Conservation (phyloP, 805 yeast genomes). For the Sugiyamaella marilandica region DNA sequence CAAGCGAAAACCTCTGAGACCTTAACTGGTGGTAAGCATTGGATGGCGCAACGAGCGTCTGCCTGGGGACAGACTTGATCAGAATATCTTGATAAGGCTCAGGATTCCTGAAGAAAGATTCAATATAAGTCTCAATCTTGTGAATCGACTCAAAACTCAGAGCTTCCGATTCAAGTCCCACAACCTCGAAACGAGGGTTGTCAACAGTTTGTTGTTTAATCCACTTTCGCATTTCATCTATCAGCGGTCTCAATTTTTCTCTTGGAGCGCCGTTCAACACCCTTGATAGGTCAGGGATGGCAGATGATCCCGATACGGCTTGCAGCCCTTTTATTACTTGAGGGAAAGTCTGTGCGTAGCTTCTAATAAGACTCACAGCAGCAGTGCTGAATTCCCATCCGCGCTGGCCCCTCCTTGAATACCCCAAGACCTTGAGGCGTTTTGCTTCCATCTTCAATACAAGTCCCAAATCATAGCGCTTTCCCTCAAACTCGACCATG, state of each 20-base stretch:
- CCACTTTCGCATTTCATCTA: conserved; percentile 42
- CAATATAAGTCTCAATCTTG: conserved; percentile 60
- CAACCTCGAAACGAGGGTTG: conserved; percentile 45
- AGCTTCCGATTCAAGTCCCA: conserved; percentile 72
- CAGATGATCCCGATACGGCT: conserved; percentile 8
- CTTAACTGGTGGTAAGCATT: conserved; percentile 67
- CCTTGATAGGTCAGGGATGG: conserved; percentile 23
- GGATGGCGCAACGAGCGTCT: conserved; percentile 73
- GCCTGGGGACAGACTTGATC: conserved; percentile 76
- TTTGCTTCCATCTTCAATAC: conserved; percentile 77
- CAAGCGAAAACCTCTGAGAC: conserved; percentile 72
- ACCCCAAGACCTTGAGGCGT: conserved; percentile 83
- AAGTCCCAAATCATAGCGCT: conserved; percentile 67
- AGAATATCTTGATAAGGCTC: conserved; percentile 47
- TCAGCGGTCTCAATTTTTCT: conserved; percentile 26
- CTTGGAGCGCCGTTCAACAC: conserved; percentile 25
- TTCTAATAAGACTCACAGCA: conserved; percentile 61
- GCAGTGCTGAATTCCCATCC: conserved; percentile 82
- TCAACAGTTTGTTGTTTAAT: conserved; percentile 41
- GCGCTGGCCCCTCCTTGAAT: conserved; percentile 56
- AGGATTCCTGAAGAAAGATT: conserved; percentile 38
- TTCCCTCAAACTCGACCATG: conserved; percentile 52
- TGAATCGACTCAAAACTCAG: conserved; percentile 60
- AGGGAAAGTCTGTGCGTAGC: conserved; percentile 60
- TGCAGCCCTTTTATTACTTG: conserved; percentile 46